A percentile compares a stretch with the other conserved stretches of the same genome.
Evolutionary conservation across 768 basidiomycete genomes (phyloP).

Genomic region (Boletus vinaceobasis): DNA sequence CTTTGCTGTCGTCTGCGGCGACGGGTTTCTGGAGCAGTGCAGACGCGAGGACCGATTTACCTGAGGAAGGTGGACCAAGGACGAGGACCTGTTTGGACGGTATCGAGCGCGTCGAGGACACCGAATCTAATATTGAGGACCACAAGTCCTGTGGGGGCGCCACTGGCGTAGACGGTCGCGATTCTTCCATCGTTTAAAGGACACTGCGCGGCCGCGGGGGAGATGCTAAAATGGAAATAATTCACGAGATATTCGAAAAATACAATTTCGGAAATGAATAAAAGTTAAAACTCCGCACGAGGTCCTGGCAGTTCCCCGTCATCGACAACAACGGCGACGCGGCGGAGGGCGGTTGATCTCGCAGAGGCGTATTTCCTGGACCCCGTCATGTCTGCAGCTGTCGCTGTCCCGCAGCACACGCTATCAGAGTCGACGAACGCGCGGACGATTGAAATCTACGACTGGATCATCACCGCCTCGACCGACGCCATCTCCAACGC

Average conservation of each 20-base stretch:
- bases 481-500: slow-evolving; percentile 82
- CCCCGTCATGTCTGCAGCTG: slow-evolving; percentile 37
- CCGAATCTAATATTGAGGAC: slow-evolving; percentile 88
- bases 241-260: background rate
- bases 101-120: slow-evolving; percentile 75
- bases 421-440: slow-evolving; percentile 68
- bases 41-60: slow-evolving; percentile 73
- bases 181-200: slow-evolving; percentile 34
- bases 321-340: slow-evolving; percentile 5
- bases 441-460: slow-evolving; percentile 61
- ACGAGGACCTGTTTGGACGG: slow-evolving; percentile 86
- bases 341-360: background rate
- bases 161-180: slow-evolving; percentile 66
- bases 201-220: background rate
- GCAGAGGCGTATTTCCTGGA: slow-evolving; percentile 12
- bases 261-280: background rate
- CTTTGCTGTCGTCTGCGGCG: slow-evolving; percentile 50
- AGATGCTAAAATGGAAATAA: background rate
- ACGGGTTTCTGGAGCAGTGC: slow-evolving; percentile 66
- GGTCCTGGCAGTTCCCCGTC: background rate
- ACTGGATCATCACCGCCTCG: slow-evolving; percentile 67
- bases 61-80: slow-evolving; percentile 74
- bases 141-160: slow-evolving; percentile 81
- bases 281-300: slow-evolving; percentile 27
- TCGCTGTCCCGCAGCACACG: slow-evolving; percentile 57